Conservation (phyloP, 2,329 filamentous ascomycete genomes). For the Diaporthe australafricana region DNA sequence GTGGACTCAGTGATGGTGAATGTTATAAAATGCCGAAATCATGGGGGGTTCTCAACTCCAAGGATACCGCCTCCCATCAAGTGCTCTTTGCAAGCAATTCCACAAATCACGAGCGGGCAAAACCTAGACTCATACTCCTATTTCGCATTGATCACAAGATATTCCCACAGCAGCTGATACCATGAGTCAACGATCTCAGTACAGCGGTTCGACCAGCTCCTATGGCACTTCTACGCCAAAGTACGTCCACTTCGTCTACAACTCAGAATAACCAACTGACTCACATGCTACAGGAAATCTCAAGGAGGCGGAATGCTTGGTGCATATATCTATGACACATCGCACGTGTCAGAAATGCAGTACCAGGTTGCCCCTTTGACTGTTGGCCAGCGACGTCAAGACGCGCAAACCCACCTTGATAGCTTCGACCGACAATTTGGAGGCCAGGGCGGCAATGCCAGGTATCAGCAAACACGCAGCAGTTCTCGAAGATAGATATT, state of each 20-base stretch:
- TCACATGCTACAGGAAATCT: not conserved
- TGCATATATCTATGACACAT: not conserved
- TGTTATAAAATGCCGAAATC: not conserved
- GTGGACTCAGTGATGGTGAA: not conserved
- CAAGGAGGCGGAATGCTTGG: not conserved
- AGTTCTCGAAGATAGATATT: not conserved
- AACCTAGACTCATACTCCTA: not conserved
- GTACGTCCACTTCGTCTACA: not conserved
- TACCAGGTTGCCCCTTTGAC: not conserved
- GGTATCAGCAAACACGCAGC: not conserved
- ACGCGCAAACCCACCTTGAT: not conserved
- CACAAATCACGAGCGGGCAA: not conserved
- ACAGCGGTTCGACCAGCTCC: not conserved
- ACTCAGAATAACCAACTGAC: accelerated
- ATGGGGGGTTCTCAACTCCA: too few relatives aligned
- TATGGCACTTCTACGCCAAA: not conserved
- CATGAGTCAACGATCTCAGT: not conserved
- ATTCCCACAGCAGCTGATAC: not conserved
- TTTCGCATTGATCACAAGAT: not conserved
- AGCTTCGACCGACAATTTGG: conserved; percentile 2
- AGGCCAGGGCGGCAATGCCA: not conserved
- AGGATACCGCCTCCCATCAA: too few relatives aligned
- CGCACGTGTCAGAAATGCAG: not conserved
- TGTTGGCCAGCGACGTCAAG: not conserved
- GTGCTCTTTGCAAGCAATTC: not conserved